Evolutionary conservation across 768 basidiomycete species (phyloP).

Genomic region (Suillus tomentosus): DNA sequence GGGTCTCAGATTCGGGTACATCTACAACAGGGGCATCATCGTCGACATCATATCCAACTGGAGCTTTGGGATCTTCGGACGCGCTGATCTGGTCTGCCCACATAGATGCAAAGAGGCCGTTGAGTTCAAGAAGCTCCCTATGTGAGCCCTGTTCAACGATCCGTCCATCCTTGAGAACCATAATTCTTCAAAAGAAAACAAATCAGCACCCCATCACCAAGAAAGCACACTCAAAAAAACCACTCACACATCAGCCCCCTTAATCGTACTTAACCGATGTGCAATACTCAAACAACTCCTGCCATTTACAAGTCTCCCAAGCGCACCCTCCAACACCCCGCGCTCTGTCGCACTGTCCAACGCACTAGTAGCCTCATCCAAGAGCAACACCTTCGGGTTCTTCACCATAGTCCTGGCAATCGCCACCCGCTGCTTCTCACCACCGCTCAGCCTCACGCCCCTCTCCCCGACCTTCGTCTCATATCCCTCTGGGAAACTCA

Average conservation of each 20-base stretch:
- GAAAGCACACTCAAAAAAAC: not conserved
- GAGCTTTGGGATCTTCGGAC: slow-evolving; percentile 27
- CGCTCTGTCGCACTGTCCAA: slow-evolving; percentile 90
- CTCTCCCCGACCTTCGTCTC: slow-evolving; percentile 90
- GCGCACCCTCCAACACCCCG: slow-evolving; percentile 71
- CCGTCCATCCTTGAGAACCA: slow-evolving; percentile 89
- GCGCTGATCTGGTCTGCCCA: slow-evolving; percentile 85
- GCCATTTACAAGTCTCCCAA: slow-evolving; percentile 14
- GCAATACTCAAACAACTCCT: slow-evolving; percentile 33
- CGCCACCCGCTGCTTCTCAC: slow-evolving; percentile 88
- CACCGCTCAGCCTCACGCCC: slow-evolving; percentile 81
- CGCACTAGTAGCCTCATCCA: slow-evolving; percentile 81
- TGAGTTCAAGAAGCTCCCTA: slow-evolving; percentile 68
- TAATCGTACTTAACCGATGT: slow-evolving; percentile 43
- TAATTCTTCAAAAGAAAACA: slow-evolving; percentile 53
- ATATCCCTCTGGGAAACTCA: slow-evolving; percentile 83
- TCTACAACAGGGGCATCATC: slow-evolving; percentile 24
- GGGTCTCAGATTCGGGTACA: slow-evolving; percentile 21
- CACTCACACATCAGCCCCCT: slow-evolving; percentile 62
- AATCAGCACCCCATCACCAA: not conserved
- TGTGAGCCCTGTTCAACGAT: slow-evolving; percentile 84
- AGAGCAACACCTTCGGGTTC: slow-evolving; percentile 78
- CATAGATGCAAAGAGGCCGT: slow-evolving; percentile 81
- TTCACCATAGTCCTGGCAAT: slow-evolving; percentile 87
- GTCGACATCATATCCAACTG: slow-evolving; percentile 28